Evolutionary conservation across 2,329 filamentous ascomycete genomes (phyloP), one percentile per base, ranked within the genome.

Genomic region (Phialophora expanda): DNA sequence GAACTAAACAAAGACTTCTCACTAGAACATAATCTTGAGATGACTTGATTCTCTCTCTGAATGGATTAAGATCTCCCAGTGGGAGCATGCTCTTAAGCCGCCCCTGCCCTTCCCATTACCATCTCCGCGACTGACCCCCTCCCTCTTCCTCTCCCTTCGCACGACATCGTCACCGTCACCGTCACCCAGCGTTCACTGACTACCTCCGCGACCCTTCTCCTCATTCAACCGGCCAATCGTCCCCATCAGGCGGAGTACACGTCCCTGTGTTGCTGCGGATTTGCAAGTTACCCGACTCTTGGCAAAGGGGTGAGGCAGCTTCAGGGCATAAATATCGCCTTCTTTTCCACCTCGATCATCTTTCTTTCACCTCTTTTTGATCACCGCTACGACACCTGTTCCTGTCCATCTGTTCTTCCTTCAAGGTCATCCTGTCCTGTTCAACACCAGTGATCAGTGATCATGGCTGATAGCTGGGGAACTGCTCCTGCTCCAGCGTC

Each of bases 281-380:
- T 51, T 22, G 38, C 38, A n/a, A 4, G 38, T 44, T 8, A 2
- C 12, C 34, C 5, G 17, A 20, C 7, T 44, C 38, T 44, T n/a
- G 48, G 20, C 48, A 51, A 26, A 9, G 22, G 1, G 48, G 48
- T 28, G 38, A 44, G 20, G 48, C 48, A 51, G 20, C 24, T 26
- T 51, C 20, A 22, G 20, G 24, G 11, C 30, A 51, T 28, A 61
- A 61, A 56, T 62, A 62, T 62, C 51, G 30, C 22, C 28, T 53
- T 51, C 41, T 22, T 56, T 55, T 32, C 56, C 38, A 11, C 24
- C 50, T 54, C 30, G 38, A 63, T 28, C 26, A 53, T 50, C 46
- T 59, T 53, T 59, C 48, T 50, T 56, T 48, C 20, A n/a, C 30
- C 38, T 56, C 32, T 17, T 22, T 44, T 22, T 17, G 30, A 22